Evolutionary conservation across 768 basidiomycete species (phyloP).

Genomic region (Pulveroboletus ravenelii): DNA sequence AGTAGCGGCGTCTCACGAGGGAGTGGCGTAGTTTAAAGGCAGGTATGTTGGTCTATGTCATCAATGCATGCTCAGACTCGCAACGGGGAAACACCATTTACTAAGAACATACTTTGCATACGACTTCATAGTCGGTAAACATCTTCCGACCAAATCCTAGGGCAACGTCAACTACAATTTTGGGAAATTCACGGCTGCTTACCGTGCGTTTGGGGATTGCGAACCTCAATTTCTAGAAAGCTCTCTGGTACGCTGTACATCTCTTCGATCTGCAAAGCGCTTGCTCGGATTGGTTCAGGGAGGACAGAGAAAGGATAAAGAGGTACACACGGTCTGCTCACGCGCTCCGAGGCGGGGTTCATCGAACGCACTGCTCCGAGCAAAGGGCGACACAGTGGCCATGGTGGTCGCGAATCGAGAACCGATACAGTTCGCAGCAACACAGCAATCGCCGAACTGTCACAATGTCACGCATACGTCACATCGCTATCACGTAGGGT

Average conservation of each 20-base stretch:
- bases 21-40: constrained; percentile 97
- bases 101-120: constrained; percentile 70
- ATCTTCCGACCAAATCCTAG: constrained; percentile 91
- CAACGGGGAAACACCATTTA: background rate
- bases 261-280: constrained; percentile 75
- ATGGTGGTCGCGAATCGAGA: constrained; percentile 26
- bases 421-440: constrained; percentile 13
- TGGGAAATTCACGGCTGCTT: background rate
- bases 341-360: constrained; percentile 45
- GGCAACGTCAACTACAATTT: background rate
- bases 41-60: constrained; percentile 88
- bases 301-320: constrained; percentile 2
- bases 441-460: constrained; percentile 18
- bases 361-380: constrained; percentile 55
- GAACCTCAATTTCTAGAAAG: constrained; percentile 95
- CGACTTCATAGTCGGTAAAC: constrained; percentile 99
- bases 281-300: constrained; percentile 33
- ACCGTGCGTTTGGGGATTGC: constrained; percentile 98
- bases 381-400: constrained; percentile 51
- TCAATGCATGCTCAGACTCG: background rate
- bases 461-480: constrained; percentile 20
- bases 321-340: constrained; percentile 51
- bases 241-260: constrained; percentile 98
- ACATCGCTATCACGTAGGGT: constrained; percentile 43
- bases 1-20: constrained; percentile 81